Conservation (phyloP, 2,329 filamentous ascomycete species). For the Botryosphaeria agaves region DNA sequence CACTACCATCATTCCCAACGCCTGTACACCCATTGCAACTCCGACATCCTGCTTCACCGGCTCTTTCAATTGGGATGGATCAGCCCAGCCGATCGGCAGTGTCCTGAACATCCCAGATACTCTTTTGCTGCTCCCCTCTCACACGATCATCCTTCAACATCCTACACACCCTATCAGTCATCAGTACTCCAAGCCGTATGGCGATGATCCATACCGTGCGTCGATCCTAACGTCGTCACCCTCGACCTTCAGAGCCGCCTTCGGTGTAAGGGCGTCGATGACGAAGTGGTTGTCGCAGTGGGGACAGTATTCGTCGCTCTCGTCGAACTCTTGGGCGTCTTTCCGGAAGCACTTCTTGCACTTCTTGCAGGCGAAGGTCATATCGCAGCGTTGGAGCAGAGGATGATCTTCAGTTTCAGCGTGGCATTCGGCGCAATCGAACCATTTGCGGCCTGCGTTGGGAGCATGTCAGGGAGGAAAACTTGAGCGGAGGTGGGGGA, state of each 20-base stretch:
- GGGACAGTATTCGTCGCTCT: slow-evolving; percentile 95
- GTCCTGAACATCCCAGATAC: slow-evolving; percentile 61
- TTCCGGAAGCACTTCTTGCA: slow-evolving; percentile 98
- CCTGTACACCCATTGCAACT: too few species aligned
- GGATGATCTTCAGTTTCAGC: slow-evolving; percentile 60
- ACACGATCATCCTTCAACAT: slow-evolving; percentile 89
- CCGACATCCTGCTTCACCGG: too few species aligned
- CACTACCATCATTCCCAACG: too few species aligned
- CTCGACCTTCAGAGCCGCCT: slow-evolving; percentile 71
- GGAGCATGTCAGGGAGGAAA: slow-evolving; percentile 3
- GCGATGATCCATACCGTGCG: slow-evolving; percentile 31
- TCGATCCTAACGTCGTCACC: slow-evolving; percentile 80
- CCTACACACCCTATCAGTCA: slow-evolving; percentile 16
- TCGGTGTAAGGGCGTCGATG: slow-evolving; percentile 70
- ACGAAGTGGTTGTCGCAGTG: slow-evolving; percentile 99
- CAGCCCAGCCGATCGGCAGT: slow-evolving; percentile 63
- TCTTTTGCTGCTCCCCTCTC: slow-evolving; percentile 37
- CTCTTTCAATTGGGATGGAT: too few species aligned
- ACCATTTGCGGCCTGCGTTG: slow-evolving; percentile 73
- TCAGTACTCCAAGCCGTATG: slow-evolving; percentile 1
- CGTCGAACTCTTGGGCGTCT: slow-evolving; percentile 79
- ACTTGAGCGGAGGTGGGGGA: slow-evolving; percentile 7
- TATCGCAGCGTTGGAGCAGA: slow-evolving; percentile 63
- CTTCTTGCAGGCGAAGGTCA: slow-evolving; percentile 96
- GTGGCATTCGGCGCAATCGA: slow-evolving; percentile 95